Base-by-base conservation (phyloP, 306 rosid genomes). In the Citrullus colocynthis region DNA sequence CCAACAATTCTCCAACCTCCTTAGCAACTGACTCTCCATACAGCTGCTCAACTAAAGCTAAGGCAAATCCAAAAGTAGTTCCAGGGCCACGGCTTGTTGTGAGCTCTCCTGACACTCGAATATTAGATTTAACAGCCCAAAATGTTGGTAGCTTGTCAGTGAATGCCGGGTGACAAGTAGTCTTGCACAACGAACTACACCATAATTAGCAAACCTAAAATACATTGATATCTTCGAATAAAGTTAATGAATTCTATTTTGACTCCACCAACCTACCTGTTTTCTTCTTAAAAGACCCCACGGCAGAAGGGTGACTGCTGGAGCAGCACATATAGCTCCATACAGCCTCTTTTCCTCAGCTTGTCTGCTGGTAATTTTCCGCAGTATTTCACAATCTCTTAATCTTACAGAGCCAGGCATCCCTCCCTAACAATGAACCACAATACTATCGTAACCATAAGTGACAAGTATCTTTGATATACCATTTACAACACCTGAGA, bases 311-410 rank as follows among this genome's bases (percentile, higher is more conserved):
- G 98, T 86, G 39, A 95, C 91, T 9, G 97, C 98, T 4, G 98
- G 98, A 78, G 98, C 97, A 80, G 97, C 95, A 87, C 93, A 90
- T 73, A 92, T 95, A 61, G 98, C 98, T 82, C 97, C 98, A 58
- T 85, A 92, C 11, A 95, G 89, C 88, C 96, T 87, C 77, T 86
- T 92, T 79, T 88, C 88, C 79, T 90, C 92, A 17, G 96, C 97
- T 72, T 95, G 98, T 74, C 80, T 87, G 80, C 95, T 86, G 20
- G 93, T 95, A 42, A 92, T 92, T 80, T 83, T 80, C 75, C 80
- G 80, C 80, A 95, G 87, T 42, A 87, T 76, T 65, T 89, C 88
- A 37, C 91, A 87, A 85, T 95, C 98, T 81, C 97, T 88, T 75
- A 95, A 83, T 78, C 97, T 88, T 56, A 79, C 97, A 0, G 98